Base-by-base conservation (phyloP, 2,329 filamentous ascomycete genomes). In the Dothideomycetes sp. region DNA sequence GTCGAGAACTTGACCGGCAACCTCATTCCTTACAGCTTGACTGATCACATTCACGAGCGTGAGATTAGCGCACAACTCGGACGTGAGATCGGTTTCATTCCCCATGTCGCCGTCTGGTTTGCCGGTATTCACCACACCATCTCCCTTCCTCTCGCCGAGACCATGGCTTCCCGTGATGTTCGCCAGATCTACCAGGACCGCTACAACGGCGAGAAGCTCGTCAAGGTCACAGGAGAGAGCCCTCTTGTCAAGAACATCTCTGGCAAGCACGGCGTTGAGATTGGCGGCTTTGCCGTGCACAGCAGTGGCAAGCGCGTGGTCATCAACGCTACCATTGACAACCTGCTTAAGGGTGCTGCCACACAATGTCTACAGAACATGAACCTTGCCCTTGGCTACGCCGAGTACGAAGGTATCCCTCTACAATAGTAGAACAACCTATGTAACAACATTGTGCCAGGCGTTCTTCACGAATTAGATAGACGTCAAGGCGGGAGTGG, bases 21-120 rank as follows among this genome's bases (percentile, higher is more conserved):
- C 66, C 68, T 96, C 45, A 83, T 95, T 41, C 82, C 89, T 0
- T 96, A 94, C 70, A 86, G 81, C 52, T 66, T 94, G 64, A 94
- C 86, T 23, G 88, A 87, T 51, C 91, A 96, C 66, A 84, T 96
- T 47, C 91, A 96, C 66, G 91, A 98, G 71, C 78, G 76, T 33
- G 91, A 96, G 62, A 91, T 96, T 49, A 82, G 80, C 57, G 59
- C 67, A 38, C 87, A 94, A 58, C 74, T 96, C 9, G 83, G 80
- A 34, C 71, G 68, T 11, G 66, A 75, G 13, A 79, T 94, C 9
- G 83, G 80, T 5, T 98, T 98, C 59, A 82, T 91, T 44, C 91
- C 91, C 5, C 91, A 96, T 61, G 88, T 94, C 17, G 85, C 87
- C n/a, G 78, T 82, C 11, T 96, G 87, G 89, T 96, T 96, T 75